Evolutionary conservation across 208 protist species (phyloP).

Genomic region (Trypanosoma platydactyli): DNA sequence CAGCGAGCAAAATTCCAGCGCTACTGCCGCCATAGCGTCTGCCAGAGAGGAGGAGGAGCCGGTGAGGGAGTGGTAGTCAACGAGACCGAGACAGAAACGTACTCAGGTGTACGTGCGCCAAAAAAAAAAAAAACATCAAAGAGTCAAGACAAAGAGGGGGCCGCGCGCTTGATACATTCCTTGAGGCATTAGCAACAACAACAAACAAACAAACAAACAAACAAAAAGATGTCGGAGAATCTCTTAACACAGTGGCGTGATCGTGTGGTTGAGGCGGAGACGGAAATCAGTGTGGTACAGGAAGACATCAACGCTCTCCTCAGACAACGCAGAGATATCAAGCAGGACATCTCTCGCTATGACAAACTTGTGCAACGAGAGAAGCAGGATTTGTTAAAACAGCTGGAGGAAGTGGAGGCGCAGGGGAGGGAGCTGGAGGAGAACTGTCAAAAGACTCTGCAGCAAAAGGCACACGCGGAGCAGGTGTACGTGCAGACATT

Average conservation of each 20-base stretch:
- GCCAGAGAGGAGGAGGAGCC: too few relatives aligned
- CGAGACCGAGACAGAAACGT: too few relatives aligned
- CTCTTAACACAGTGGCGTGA: constrained; percentile 63
- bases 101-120: too few relatives aligned
- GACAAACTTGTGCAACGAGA: constrained; percentile 54
- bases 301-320: constrained; percentile 63
- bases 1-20: too few relatives aligned
- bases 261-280: constrained; percentile 73
- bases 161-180: not conserved
- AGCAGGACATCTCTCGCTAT: constrained; percentile 47
- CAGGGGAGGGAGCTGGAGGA: constrained; percentile 57
- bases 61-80: too few relatives aligned
- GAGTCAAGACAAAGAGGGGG: constrained; percentile 1
- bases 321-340: constrained; percentile 44
- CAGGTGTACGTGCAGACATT: constrained; percentile 71
- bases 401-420: constrained; percentile 69
- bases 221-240: constrained; percentile 27
- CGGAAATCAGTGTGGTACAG: constrained; percentile 58
- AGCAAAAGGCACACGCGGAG: constrained; percentile 65
- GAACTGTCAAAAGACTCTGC: constrained; percentile 48
- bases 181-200: too few relatives aligned
- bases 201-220: constrained; percentile 4
- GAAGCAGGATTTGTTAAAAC: constrained; percentile 57
- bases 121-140: too few relatives aligned
- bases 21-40: too few relatives aligned